Base-by-base conservation (phyloP, 208 protist species). In the Crithidia mellificae region DNA sequence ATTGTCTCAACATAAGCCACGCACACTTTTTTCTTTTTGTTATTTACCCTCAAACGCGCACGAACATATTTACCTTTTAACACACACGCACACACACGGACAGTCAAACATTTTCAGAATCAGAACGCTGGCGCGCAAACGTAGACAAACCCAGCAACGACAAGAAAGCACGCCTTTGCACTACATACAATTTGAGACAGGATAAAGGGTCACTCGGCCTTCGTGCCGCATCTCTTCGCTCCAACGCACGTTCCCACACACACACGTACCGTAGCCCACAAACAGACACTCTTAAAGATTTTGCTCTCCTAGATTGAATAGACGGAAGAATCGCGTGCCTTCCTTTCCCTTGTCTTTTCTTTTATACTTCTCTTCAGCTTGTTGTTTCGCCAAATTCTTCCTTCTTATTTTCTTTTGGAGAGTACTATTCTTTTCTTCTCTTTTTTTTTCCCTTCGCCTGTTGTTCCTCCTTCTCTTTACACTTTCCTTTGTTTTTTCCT, bases 351-450 rank as follows among this genome's bases (percentile, higher is more conserved):
- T n/a, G n/a, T n/a, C 29, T 51, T 20, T 9, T 36, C 47, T 36
- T 72, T 58, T 44, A 0, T 30, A 12, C 36, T 59, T 50, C 34
- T 29, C 59, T 58, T 56, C 30, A 17, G 20, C 1, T 68, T 66
- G 36, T 39, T 32, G 17, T 63, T 69, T 43, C 41, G 29, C 50
- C 50, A 27, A 53, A 5, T 47, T 24, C 25, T 51, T 63, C 14
- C 53, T 47, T 58, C 56, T 46, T 64, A 20, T 72, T 59, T 59
- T 54, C 17, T 65, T 50, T 72, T 22, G 12, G 29, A 30, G 59
- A 46, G 38, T 53, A 61, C 24, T 58, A 24, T 55, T 66, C 22
- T 39, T 44, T 51, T 43, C 32, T n/a, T n/a, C n/a, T n/a, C n/a
- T n/a, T n/a, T n/a, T n/a, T n/a, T n/a, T n/a, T n/a, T n/a, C n/a